These are phyloP conservation scores for Margaritispora aquatica DNA, from an alignment of 495 filamentous ascomycete species.

Conservation along the genomic window DNA sequence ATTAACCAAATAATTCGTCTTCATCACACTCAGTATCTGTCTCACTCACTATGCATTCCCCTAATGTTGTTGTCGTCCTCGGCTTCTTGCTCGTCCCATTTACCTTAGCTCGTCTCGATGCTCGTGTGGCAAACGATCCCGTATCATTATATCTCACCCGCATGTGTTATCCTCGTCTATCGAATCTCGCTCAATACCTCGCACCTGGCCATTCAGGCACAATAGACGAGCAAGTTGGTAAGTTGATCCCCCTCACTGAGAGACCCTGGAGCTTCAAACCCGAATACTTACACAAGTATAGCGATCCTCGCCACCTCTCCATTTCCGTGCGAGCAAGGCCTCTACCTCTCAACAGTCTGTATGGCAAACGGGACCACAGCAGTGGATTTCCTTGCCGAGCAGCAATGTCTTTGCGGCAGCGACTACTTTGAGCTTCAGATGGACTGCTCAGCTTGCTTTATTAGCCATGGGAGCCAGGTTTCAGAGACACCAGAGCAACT, in stretches of 20 bases:
- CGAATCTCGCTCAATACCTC: no score
- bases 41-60: no score
- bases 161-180: background rate
- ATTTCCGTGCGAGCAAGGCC: conserved; percentile 10
- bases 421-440: background rate
- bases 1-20: no score
- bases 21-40: no score
- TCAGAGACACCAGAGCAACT: background rate
- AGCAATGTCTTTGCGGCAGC: conserved; percentile 15
- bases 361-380: conserved; percentile 13
- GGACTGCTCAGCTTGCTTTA: background rate
- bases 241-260: no score
- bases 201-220: no score
- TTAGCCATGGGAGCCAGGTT: background rate
- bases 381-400: conserved; percentile 11
- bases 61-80: background rate
- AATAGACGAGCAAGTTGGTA: no score
- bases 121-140: background rate
- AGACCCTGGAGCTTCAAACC: no score
- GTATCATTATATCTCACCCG: background rate
- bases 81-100: background rate
- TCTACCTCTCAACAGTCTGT: background rate
- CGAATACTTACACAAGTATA: no score
- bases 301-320: conserved; percentile 1
- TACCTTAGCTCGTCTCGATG: background rate